Evolutionary conservation across 176 grass and related monocot species (phyloP), one percentile per base, ranked within the genome.

Genomic region (Oryza australiensis): DNA sequence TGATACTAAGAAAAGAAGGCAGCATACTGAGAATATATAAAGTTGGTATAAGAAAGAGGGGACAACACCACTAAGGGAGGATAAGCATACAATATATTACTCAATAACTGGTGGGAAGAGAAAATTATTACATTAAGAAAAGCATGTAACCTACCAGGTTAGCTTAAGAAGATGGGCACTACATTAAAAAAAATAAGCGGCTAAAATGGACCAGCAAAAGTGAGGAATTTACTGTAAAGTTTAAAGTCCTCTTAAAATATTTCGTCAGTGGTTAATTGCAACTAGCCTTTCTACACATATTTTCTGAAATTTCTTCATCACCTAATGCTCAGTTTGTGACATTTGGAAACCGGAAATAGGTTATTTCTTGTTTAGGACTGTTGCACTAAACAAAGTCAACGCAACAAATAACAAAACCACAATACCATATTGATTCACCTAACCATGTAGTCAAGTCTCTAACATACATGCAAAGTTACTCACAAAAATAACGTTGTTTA

Each of bases 21-120:
- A 45, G 11, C 53, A 43, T 53, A 45, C 3, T 30, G 65, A 76
- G 60, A 84, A 85, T 75, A 68, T 64, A 30, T 72, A 76, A 77
- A 10, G 26, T 16, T 69, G 42, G 70, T 1, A 70, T 75, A 67
- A 3, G 55, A 37, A 65, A 49, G 73, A 76, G 27, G 53, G 80
- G 66, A 6, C 41, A 67, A 26, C n/a, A n/a, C 43, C 9, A 9
- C 74, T 45, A 71, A 62, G 55, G 79, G 43, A 55, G 9, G 41
- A 80, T 53, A 69, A 80, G 37, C 42, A 32, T 35, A 85, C 60
- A 64, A 8, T 66, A 14, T 62, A 76, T 35, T 46, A 65, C 32
- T 35, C 64, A 5, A 27, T 16, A 38, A 12, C 40, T 79, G 57
- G 40, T n/a, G 4, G 26, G 32, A 72, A 26, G 22, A 38, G 4